Evolutionary conservation across 2,329 filamentous ascomycete genomes (phyloP).

Genomic region (Zymoseptoria passerinii): DNA sequence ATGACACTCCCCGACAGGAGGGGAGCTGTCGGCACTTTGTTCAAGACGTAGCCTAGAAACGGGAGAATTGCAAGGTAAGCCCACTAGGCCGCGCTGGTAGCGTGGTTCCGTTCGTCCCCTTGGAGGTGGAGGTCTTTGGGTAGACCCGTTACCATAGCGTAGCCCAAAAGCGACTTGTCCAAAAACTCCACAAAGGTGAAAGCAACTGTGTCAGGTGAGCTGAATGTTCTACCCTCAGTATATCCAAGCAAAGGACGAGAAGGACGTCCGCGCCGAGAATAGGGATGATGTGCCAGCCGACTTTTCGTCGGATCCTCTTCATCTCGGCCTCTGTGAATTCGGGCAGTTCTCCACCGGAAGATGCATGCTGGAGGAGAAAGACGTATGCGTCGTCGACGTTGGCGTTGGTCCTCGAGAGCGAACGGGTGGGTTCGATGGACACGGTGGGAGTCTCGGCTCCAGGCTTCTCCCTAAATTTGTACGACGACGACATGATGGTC

Average conservation of each 20-base stretch:
- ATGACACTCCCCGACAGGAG: slow-evolving; percentile 54
- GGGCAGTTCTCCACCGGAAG: background rate
- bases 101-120: background rate
- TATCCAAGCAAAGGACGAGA: background rate
- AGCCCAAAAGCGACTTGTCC: background rate
- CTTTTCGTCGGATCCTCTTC: background rate
- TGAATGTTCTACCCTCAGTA: background rate
- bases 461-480: background rate
- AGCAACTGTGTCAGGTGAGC: background rate
- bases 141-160: slow-evolving; percentile 2
- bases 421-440: background rate
- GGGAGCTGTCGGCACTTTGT: slow-evolving; percentile 52
- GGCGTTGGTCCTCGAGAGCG: background rate
- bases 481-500: background rate
- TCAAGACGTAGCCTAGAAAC: slow-evolving; percentile 37
- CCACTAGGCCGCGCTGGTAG: background rate
- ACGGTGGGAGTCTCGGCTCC: background rate
- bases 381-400: background rate
- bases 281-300: background rate
- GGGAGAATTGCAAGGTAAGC: background rate
- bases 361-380: background rate
- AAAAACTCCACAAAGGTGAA: background rate
- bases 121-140: background rate
- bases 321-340: background rate
- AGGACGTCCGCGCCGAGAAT: background rate